phyloP scores from a whole-genome alignment of 257 asterid genomes.

The Lycium ferocissimum region DNA sequence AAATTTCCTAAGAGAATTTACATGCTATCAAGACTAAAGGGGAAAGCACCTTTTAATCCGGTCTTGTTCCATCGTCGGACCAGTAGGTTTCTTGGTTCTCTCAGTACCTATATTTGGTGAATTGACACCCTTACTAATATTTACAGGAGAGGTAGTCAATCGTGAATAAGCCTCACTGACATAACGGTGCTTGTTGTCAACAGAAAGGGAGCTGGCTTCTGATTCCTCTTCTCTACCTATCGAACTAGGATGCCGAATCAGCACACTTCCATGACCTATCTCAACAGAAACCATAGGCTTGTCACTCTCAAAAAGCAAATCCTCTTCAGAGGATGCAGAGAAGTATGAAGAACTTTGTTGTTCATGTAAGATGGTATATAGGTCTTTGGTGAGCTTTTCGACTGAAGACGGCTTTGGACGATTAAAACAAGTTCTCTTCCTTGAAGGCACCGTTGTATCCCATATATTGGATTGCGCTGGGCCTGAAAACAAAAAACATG shows the following conservation, averaged over 20 bases:
- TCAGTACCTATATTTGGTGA: slow-evolving; percentile 38
- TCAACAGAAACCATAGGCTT: slow-evolving; percentile 95
- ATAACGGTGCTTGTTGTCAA: slow-evolving; percentile 72
- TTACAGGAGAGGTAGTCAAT: slow-evolving; percentile 48
- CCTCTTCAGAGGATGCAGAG: slow-evolving; percentile 89
- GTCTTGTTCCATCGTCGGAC: slow-evolving; percentile 51
- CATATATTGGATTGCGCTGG: slow-evolving; percentile 60
- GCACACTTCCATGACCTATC: slow-evolving; percentile 98
- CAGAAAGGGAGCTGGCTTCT: slow-evolving; percentile 92
- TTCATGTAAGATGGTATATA: slow-evolving; percentile 82
- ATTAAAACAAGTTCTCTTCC: slow-evolving; percentile 85
- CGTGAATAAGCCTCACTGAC: slow-evolving; percentile 56
- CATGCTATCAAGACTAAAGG: slow-evolving; percentile 28
- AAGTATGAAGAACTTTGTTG: slow-evolving; percentile 78
- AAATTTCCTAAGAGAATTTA: not conserved
- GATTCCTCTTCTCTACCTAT: slow-evolving; percentile 90
- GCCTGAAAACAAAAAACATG: slow-evolving; percentile 3
- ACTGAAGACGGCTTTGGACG: slow-evolving; percentile 87
- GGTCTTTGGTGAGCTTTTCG: slow-evolving; percentile 89
- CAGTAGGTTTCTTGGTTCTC: slow-evolving; percentile 59
- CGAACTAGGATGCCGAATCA: slow-evolving; percentile 81
- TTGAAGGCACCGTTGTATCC: slow-evolving; percentile 88
- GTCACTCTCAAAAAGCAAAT: slow-evolving; percentile 81
- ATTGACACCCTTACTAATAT: slow-evolving; percentile 42
- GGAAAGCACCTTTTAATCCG: slow-evolving; percentile 66